Evolutionary conservation across 176 grass and related monocot genomes (phyloP).

Genomic region (Oryza officinalis): DNA sequence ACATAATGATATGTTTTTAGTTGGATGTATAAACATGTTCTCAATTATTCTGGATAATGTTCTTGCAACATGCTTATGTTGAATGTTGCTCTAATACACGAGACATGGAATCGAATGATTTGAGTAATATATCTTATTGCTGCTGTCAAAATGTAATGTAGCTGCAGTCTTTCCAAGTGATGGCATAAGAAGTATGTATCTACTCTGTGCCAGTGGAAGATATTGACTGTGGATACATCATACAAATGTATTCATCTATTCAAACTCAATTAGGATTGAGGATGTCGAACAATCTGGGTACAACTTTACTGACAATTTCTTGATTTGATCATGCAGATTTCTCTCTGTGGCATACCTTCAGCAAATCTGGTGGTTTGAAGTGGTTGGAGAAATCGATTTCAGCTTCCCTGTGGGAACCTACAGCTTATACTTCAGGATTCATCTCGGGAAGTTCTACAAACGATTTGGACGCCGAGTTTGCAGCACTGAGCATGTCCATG

Average conservation of each 20-base stretch:
- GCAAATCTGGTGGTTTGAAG: slow-evolving; percentile 98
- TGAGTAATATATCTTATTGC: background rate
- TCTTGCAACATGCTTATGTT: background rate
- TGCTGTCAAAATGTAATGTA: background rate
- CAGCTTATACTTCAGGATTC: slow-evolving; percentile 77
- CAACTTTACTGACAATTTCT: background rate
- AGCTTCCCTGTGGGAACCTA: slow-evolving; percentile 78
- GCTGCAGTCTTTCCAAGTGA: slow-evolving; percentile 8
- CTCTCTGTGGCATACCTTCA: slow-evolving; percentile 82
- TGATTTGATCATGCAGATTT: slow-evolving; percentile 54
- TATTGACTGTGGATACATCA: background rate
- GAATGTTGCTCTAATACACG: background rate
- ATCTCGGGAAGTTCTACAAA: slow-evolving; percentile 68
- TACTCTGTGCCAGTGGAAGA: slow-evolving; percentile 27
- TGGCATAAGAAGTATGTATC: slow-evolving; percentile 5
- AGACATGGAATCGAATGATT: slow-evolving; percentile 7
- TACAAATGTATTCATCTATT: slow-evolving; percentile 2
- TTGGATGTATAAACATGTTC: background rate
- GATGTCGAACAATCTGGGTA: background rate
- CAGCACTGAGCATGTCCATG: slow-evolving; percentile 68
- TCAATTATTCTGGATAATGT: background rate
- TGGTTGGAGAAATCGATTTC: slow-evolving; percentile 87
- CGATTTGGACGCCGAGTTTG: slow-evolving; percentile 67
- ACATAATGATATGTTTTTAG: background rate
- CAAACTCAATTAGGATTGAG: background rate